Evolutionary conservation across 306 rosid species (phyloP).

Genomic region (Parietaria judaica): DNA sequence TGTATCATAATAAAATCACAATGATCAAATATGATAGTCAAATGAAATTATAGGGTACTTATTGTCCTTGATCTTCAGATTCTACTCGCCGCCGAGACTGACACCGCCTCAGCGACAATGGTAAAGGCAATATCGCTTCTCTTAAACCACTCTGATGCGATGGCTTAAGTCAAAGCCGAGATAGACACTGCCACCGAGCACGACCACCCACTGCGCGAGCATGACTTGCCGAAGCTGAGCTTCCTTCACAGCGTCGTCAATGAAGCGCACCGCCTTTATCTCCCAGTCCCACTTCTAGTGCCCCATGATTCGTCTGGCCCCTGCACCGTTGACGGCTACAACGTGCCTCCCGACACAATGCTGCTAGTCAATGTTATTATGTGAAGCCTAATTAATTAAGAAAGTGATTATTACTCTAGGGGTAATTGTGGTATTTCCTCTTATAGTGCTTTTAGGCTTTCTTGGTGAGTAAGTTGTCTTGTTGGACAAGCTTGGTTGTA

Average conservation of each 20-base stretch:
- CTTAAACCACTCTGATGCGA: conserved; percentile 28
- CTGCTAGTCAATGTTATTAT: conserved; percentile 10
- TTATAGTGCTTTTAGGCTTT: no score
- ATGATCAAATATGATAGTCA: no score
- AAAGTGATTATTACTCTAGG: no score
- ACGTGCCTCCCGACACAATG: conserved; percentile 10
- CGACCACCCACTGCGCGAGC: conserved; percentile 6
- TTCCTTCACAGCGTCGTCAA: conserved; percentile 17
- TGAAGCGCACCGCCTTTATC: conserved; percentile 17
- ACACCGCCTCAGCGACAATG: conserved; percentile 19
- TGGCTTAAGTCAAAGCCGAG: conserved; percentile 15
- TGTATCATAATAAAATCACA: no score
- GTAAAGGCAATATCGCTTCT: conserved; percentile 35
- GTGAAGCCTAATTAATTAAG: no score
- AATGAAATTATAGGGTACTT: no score
- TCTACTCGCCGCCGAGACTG: conserved; percentile 26
- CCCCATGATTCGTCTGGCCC: conserved; percentile 21
- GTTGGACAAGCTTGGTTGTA: no score
- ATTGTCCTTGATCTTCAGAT: neutral
- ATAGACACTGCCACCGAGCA: conserved; percentile 18
- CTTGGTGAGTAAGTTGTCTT: no score
- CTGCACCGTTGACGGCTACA: conserved; percentile 9
- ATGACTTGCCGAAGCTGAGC: conserved; percentile 13
- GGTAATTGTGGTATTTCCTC: no score
- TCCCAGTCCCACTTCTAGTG: conserved; percentile 5